Evolutionary conservation across 2,329 filamentous ascomycete genomes (phyloP).

Genomic region (Penicillium sp.): DNA sequence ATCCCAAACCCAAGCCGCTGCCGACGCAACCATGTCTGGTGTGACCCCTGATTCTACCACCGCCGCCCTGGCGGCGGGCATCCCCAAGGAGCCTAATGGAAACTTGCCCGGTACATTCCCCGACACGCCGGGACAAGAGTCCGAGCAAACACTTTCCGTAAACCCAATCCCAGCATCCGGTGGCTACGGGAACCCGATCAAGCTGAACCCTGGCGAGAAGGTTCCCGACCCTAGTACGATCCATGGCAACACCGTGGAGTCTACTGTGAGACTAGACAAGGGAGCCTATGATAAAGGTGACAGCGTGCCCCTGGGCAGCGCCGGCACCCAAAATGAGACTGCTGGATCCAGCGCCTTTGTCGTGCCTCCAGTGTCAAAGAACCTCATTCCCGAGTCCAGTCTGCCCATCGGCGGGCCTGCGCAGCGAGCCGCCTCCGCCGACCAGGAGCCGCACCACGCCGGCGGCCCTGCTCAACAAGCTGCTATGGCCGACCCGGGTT

Average conservation of each 20-base stretch:
- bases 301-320: conserved; percentile 50
- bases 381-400: conserved; percentile 80
- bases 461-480: conserved; percentile 29
- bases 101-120: conserved; percentile 71
- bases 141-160: conserved; percentile 49
- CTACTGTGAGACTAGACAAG: conserved; percentile 69
- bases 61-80: conserved; percentile 58
- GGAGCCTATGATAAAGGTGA: conserved; percentile 83
- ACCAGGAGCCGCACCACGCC: conserved; percentile 5
- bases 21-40: conserved; percentile 56
- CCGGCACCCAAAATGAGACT: conserved; percentile 46
- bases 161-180: conserved; percentile 63
- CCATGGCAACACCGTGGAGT: conserved; percentile 72
- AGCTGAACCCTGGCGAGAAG: conserved; percentile 77
- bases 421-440: conserved; percentile 31
- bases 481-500: conserved; percentile 55
- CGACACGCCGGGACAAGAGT: conserved; percentile 66
- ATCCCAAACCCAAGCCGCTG: conserved; percentile 14
- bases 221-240: conserved; percentile 70
- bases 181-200: conserved; percentile 75
- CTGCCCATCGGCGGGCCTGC: conserved; percentile 65
- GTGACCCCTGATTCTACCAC: conserved; percentile 74
- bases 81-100: conserved; percentile 61
- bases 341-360: conserved; percentile 46
- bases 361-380: conserved; percentile 62